Evolutionary conservation across 78 protist species (phyloP).

Genomic region (Thecamonas trahens): DNA sequence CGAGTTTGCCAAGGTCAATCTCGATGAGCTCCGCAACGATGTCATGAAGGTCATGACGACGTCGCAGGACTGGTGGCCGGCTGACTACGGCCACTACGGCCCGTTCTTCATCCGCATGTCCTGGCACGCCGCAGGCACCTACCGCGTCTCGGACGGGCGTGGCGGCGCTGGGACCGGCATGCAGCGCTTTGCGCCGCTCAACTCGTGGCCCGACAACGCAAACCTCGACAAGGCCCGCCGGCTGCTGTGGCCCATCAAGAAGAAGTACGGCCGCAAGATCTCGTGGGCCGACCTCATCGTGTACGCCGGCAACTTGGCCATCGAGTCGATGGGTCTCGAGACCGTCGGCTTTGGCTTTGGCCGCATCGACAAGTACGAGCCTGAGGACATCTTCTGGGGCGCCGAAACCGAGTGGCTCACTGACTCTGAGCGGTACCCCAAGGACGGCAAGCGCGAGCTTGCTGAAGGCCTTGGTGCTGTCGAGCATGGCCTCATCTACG

Average conservation of each 20-base stretch:
- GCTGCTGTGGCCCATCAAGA: constrained; percentile 42
- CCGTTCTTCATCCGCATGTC: constrained; percentile 41
- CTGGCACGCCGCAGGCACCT: constrained; percentile 41
- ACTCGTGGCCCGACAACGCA: constrained; percentile 45
- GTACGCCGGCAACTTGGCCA: constrained; percentile 37
- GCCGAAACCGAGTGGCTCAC: neutral
- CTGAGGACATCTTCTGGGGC: neutral
- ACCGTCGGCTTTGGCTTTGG: constrained; percentile 36
- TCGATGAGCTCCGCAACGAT: constrained; percentile 18
- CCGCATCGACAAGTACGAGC: constrained; percentile 10
- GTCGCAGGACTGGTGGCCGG: constrained; percentile 38
- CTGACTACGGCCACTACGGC: constrained; percentile 41
- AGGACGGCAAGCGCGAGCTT: constrained; percentile 17
- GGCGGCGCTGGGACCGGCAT: constrained; percentile 38
- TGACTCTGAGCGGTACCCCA: too few relatives aligned
- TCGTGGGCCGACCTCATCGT: constrained; percentile 59
- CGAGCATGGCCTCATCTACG: constrained; percentile 48
- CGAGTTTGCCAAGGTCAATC: neutral
- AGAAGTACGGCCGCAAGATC: constrained; percentile 34
- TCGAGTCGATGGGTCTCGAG: constrained; percentile 28
- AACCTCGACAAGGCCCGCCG: constrained; percentile 47
- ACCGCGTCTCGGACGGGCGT: constrained; percentile 35
- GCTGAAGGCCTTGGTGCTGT: constrained; percentile 25
- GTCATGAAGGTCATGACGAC: neutral
- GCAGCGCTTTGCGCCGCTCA: constrained; percentile 20